These are phyloP conservation scores for Penicillium canescens DNA, from an alignment of 495 filamentous ascomycete genomes.

Conservation along the genomic window DNA sequence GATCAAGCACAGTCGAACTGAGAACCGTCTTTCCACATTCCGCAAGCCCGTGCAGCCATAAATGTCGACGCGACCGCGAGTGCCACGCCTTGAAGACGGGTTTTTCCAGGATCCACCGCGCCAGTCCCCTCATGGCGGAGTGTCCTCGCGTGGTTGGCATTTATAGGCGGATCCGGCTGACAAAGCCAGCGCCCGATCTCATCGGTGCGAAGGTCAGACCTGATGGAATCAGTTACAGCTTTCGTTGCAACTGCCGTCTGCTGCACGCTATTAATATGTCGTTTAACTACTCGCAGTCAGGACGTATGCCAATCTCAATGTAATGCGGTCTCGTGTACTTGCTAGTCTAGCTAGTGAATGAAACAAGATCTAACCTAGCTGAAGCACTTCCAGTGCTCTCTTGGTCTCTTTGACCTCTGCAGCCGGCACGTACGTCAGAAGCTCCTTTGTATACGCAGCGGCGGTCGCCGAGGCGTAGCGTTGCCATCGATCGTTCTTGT, in stretches of 20 bases:
- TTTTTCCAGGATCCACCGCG: constrained; percentile 14
- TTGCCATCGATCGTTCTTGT: constrained; percentile 38
- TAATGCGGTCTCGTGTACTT: constrained; percentile 3
- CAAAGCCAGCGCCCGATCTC: constrained; percentile 20
- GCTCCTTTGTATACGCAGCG: constrained; percentile 27
- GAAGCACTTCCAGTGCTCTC: not conserved
- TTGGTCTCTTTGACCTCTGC: constrained; percentile 24
- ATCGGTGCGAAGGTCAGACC: constrained; percentile 10
- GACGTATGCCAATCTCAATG: not conserved
- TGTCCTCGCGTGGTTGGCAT: constrained; percentile 16
- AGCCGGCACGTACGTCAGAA: constrained; percentile 16
- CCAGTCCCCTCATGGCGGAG: constrained; percentile 21
- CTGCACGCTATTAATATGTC: constrained; percentile 16
- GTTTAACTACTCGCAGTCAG: constrained; percentile 12
- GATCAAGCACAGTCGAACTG: constrained; percentile 21
- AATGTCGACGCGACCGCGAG: constrained; percentile 13
- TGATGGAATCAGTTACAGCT: constrained; percentile 17
- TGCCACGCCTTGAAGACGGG: constrained; percentile 18
- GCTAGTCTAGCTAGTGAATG: not conserved
- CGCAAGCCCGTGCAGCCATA: constrained; percentile 22
- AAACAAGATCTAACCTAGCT: not conserved
- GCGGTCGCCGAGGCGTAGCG: constrained; percentile 30
- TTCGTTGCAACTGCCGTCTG: constrained; percentile 11
- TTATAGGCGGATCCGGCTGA: constrained; percentile 22
- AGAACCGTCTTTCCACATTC: constrained; percentile 29